These are phyloP conservation scores for Acorus gramineus DNA, from an alignment of 106 monocot genomes.

Conservation along the genomic window DNA sequence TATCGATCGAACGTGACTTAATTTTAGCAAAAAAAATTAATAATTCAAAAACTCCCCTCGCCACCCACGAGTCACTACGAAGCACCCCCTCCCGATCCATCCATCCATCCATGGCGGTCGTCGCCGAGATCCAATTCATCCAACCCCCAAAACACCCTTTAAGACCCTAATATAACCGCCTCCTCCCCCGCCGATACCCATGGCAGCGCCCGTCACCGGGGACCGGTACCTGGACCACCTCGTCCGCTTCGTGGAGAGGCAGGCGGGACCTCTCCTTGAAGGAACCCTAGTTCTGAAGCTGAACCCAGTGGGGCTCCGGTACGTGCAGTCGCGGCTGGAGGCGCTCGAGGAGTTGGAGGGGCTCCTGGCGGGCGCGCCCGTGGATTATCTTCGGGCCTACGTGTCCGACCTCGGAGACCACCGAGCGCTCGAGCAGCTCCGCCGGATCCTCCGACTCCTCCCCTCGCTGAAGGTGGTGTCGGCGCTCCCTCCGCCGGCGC, in stretches of 20 bases:
- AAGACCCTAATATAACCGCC: slow-evolving; percentile 4
- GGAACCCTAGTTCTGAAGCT: slow-evolving; percentile 71
- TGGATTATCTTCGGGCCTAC: slow-evolving; percentile 91
- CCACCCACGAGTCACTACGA: too few species aligned
- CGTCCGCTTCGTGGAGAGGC: slow-evolving; percentile 52
- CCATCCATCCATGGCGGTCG: too few species aligned
- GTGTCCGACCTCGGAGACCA: slow-evolving; percentile 97
- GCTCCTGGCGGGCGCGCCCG: slow-evolving; percentile 60
- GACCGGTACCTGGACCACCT: slow-evolving; percentile 83
- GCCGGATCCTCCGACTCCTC: slow-evolving; percentile 68
- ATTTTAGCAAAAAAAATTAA: too few species aligned
- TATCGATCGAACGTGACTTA: too few species aligned
- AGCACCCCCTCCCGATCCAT: too few species aligned
- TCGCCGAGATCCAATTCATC: too few species aligned
- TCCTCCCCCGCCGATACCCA: slow-evolving; percentile 6
- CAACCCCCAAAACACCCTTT: too few species aligned
- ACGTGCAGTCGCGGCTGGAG: slow-evolving; percentile 85
- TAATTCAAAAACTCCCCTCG: too few species aligned
- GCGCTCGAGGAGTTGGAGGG: slow-evolving; percentile 70
- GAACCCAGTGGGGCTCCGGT: slow-evolving; percentile 85
- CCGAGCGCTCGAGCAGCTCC: slow-evolving; percentile 83
- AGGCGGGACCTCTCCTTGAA: slow-evolving; percentile 60
- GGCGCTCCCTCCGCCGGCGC: slow-evolving; percentile 25
- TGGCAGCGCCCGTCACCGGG: slow-evolving; percentile 57
- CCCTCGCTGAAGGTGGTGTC: slow-evolving; percentile 67